Evolutionary conservation across 2,329 filamentous ascomycete genomes (phyloP).

Genomic region (Tolypocladium endophyticum): DNA sequence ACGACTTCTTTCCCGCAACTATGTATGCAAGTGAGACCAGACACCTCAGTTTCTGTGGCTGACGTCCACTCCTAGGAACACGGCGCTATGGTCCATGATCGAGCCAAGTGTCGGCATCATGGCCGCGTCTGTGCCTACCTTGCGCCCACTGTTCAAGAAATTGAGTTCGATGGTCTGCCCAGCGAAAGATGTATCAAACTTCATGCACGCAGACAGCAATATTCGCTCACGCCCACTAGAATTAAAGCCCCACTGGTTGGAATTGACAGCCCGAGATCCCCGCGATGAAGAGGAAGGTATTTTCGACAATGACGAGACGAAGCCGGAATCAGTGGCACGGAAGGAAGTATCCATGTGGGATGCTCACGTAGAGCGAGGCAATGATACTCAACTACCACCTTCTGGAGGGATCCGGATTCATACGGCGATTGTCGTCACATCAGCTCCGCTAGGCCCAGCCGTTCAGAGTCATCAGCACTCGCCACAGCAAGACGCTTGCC

Average conservation of each 20-base stretch:
- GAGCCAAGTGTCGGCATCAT: conserved; percentile 3
- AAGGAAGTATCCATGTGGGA: neutral
- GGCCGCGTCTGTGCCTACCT: conserved; percentile 2
- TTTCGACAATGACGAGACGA: neutral
- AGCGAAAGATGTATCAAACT: neutral
- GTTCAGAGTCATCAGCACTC: neutral
- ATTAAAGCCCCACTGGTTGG: neutral
- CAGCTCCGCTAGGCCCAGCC: neutral
- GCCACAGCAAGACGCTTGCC: neutral
- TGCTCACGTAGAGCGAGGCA: neutral
- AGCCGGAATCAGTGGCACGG: neutral
- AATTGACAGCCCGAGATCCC: neutral
- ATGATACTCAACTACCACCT: neutral
- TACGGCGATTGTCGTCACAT: conserved; percentile 2
- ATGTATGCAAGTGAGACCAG: neutral
- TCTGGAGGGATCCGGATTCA: neutral
- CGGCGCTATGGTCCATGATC: conserved; percentile 3
- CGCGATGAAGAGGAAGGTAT: neutral
- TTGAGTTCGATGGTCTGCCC: neutral
- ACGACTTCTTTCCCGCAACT: neutral
- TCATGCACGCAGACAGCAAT: neutral
- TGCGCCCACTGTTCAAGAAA: conserved; percentile 4
- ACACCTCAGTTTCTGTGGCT: neutral
- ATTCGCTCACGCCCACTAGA: neutral
- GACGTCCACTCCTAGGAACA: neutral